Evolutionary conservation across 2,329 filamentous ascomycete species (phyloP), one percentile per base, ranked within the genome.

Genomic region (Epichloe glyceriae): DNA sequence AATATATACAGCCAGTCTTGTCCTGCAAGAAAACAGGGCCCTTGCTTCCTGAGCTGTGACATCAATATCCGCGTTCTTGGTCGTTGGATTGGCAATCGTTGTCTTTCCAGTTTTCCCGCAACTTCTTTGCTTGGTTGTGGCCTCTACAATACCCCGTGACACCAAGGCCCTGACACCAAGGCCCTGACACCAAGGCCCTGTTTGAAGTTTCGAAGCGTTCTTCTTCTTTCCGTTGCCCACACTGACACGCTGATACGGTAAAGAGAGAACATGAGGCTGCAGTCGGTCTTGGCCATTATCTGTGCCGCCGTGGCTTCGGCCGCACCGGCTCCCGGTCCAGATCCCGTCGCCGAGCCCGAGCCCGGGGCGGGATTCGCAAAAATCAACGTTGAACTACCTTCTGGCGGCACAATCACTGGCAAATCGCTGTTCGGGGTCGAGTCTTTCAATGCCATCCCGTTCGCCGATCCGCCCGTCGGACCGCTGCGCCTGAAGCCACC

Each of bases 391-490:
- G 66, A 72, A 15, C 74, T 81, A 37, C 65, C 73, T 1, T 72
- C 75, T 42, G 81, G 78, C 38, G 81, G 79, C 43, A 83, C 75
- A 4, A 67, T 86, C 35, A 62, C 75, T 41, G 80, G 80, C 38
- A 51, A 66, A 57, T 53, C 61, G n/a, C 53, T 64, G 2, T 58
- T 62, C 3, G 65, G 67, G 26, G 73, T 88, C 19, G 86, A 91
- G 52, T 78, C 72, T 26, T 90, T 87, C 69, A 80, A 76, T 50
- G 85, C 82, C 20, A 87, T 93, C 51, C 86, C 86, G 3, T 93
- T 82, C 60, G 85, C 86, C 2, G 71, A 86, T 54, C 75, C 85
- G 1, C 86, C 86, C 0, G 73, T 77, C 0, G 85, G 83, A 0
- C 63, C 71, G 3, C 70, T 88, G 22, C 80, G 87, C 15, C 74